Evolutionary conservation across 2,329 filamentous ascomycete species (phyloP), one percentile per base, ranked within the genome.

Genomic region (Claviceps fusiformis): DNA sequence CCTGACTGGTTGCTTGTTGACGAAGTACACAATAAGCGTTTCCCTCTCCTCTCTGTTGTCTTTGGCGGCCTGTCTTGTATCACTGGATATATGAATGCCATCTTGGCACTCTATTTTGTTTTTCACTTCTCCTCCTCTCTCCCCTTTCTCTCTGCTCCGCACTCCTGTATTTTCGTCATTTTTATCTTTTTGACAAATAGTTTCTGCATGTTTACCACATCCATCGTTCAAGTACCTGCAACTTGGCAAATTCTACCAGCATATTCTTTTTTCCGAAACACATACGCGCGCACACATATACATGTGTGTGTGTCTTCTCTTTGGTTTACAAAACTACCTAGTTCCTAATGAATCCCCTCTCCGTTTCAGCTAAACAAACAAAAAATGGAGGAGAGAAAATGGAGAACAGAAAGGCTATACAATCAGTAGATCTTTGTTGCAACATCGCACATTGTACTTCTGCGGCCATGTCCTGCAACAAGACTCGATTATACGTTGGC

Each of bases 401-500:
- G 17, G 11, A 10, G 33, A n/a, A 19, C 27, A 33, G 52, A 8
- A 39, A 52, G 5, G 17, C 24, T 19, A 37, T 45, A 11, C 8
- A 37, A 19, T 31, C 47, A 17, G 31, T 19, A 39, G 39, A 46
- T 9, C 29, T 50, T n/a, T 56, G 54, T 24, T 50, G 46, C 24
- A 29, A 17, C 15, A 44, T 50, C 29, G 9, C 51, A 10, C 29
- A 46, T 19, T 53, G 47, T 5, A 17, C n/a, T 27, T 17, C 45
- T 4, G 33, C 31, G 3, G 35, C 10, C 17, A 46, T 56, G 54
- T 33, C 52, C 24, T 54, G 27, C 41, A 52, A 55, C 33, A 57
- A 54, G 29, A 37, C 54, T 31, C 46, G 56, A n/a, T 54, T 57
- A 13, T 57, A 57, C 44, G 24, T 57, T 27, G 56, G 54, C 19